phyloP scores from a whole-genome alignment of 2,329 filamentous ascomycete genomes.

The Neurospora sp. region DNA sequence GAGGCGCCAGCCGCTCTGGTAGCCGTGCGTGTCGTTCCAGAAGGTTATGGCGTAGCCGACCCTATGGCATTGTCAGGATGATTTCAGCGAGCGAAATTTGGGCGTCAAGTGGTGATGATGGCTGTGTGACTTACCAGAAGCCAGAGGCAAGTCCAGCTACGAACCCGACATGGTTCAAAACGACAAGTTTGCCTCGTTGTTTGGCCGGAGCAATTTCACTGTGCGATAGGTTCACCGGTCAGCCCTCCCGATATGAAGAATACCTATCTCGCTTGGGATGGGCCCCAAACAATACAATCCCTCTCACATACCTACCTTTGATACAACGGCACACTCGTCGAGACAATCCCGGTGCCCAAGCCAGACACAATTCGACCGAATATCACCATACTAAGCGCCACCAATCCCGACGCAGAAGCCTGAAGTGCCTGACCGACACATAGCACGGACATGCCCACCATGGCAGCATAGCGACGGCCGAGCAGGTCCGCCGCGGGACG shows the following conservation, averaged over 20 bases:
- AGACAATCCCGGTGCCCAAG: constrained; percentile 43
- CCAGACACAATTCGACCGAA: constrained; percentile 42
- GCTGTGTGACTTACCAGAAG: constrained; percentile 35
- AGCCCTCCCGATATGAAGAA: neutral
- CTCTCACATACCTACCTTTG: constrained; percentile 37
- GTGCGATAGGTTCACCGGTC: neutral
- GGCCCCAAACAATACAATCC: neutral
- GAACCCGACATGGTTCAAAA: constrained; percentile 50
- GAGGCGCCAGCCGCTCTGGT: constrained; percentile 40
- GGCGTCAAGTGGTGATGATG: neutral
- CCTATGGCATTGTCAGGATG: constrained; percentile 25
- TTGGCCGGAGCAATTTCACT: constrained; percentile 45
- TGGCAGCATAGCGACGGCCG: constrained; percentile 40
- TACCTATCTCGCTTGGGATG: neutral
- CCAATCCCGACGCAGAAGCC: constrained; percentile 29
- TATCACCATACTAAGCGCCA: constrained; percentile 37
- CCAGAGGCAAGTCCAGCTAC: constrained; percentile 42
- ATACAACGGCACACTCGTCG: constrained; percentile 46
- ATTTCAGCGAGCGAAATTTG: neutral
- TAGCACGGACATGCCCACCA: constrained; percentile 35
- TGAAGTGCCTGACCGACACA: constrained; percentile 40
- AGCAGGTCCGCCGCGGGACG: constrained; percentile 40
- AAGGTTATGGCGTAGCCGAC: constrained; percentile 46
- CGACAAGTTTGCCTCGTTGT: constrained; percentile 44
- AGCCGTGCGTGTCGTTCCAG: constrained; percentile 35